Evolutionary conservation across 768 basidiomycete genomes (phyloP).

Genomic region (Auricularia sp.): DNA sequence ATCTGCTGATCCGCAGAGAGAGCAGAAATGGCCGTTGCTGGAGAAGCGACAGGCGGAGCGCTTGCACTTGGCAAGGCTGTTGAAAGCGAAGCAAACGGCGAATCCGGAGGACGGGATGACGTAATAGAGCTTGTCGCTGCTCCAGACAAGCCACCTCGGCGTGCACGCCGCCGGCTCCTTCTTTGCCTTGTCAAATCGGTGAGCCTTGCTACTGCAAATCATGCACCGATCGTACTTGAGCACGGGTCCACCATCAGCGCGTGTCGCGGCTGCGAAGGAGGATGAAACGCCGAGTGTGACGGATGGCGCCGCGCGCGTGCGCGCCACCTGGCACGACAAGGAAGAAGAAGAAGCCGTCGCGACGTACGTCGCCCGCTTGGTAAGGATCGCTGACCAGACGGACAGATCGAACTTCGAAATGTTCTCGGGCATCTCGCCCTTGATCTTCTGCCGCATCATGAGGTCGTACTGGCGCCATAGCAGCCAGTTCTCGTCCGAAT

Average conservation of each 20-base stretch:
- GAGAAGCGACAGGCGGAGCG: background rate
- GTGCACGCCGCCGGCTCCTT: background rate
- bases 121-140: background rate
- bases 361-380: too few relatives aligned
- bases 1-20: background rate
- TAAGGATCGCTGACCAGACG: too few relatives aligned
- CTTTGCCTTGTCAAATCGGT: too few relatives aligned
- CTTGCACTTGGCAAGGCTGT: background rate
- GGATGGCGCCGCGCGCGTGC: too few relatives aligned
- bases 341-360: too few relatives aligned
- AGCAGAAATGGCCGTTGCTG: background rate
- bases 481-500: background rate
- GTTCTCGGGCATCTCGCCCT: background rate
- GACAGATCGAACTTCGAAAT: too few relatives aligned
- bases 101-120: background rate
- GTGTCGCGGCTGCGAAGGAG: too few relatives aligned
- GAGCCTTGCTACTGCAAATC: too few relatives aligned
- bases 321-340: too few relatives aligned
- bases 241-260: too few relatives aligned
- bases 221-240: too few relatives aligned
- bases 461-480: conserved; percentile 1
- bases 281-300: too few relatives aligned
- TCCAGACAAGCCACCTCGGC: background rate
- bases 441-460: background rate
- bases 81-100: background rate